phyloP scores from a whole-genome alignment of 805 yeast genomes.

The Grigorovia humatica region DNA sequence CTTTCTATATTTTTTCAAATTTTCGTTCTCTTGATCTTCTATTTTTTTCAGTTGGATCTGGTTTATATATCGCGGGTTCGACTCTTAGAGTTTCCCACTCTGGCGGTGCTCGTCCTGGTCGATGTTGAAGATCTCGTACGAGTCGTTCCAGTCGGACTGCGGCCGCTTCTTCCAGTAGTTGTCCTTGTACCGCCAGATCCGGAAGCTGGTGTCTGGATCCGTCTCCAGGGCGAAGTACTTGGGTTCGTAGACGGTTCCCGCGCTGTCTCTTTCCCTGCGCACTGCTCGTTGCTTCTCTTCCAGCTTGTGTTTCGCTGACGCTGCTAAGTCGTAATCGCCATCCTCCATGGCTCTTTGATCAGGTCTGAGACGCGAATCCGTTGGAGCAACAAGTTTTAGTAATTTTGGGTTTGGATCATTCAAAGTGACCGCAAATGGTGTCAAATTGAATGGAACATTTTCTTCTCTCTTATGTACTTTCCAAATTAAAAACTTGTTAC shows the following conservation, averaged over 20 bases:
- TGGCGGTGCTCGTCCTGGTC: neutral
- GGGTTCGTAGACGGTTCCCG: constrained; percentile 48
- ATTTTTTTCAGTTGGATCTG: neutral
- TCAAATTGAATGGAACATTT: constrained; percentile 74
- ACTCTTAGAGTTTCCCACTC: neutral
- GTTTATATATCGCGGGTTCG: too few relatives aligned
- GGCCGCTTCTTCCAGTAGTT: constrained; percentile 68
- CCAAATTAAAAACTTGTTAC: constrained; percentile 67
- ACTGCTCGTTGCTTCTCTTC: constrained; percentile 89
- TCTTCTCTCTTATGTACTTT: constrained; percentile 68
- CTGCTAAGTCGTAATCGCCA: constrained; percentile 83
- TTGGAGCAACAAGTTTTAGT: constrained; percentile 61
- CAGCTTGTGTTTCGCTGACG: constrained; percentile 68
- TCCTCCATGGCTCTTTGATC: constrained; percentile 98
- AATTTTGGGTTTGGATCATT: constrained; percentile 72
- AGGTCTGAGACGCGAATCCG: constrained; percentile 90
- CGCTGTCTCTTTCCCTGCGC: constrained; percentile 51
- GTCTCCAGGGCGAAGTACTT: constrained; percentile 56
- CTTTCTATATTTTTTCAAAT: neutral
- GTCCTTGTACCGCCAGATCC: constrained; percentile 60
- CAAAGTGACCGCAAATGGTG: constrained; percentile 79
- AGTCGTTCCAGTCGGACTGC: constrained; percentile 37
- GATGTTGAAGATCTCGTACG: constrained; percentile 47
- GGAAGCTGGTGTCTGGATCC: constrained; percentile 74
- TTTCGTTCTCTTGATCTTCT: neutral